Evolutionary conservation across 1,139 yeast species (phyloP).

Genomic region (Suhomyces ambrosiae): DNA sequence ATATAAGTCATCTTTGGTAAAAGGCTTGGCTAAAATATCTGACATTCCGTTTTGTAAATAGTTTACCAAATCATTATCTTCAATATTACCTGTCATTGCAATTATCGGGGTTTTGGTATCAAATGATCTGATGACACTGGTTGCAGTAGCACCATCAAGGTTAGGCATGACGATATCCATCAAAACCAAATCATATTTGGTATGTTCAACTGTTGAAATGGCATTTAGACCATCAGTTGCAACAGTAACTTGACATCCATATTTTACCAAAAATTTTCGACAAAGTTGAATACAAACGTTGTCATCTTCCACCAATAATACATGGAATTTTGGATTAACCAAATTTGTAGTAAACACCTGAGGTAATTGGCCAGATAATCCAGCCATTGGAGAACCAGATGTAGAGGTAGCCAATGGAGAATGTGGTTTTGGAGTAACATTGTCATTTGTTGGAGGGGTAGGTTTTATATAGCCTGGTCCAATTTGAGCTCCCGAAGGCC

Average conservation of each 20-base stretch:
- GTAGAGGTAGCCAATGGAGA: constrained; percentile 15
- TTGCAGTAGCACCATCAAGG: constrained; percentile 91
- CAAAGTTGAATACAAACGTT: constrained; percentile 79
- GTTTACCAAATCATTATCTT: constrained; percentile 75
- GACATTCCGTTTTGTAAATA: constrained; percentile 89
- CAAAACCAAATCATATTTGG: constrained; percentile 77
- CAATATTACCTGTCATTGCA: constrained; percentile 91
- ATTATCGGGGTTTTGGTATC: constrained; percentile 86
- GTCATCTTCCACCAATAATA: constrained; percentile 83
- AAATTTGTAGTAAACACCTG: constrained; percentile 31
- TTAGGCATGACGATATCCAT: constrained; percentile 97
- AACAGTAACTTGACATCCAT: constrained; percentile 90
- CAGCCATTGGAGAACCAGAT: constrained; percentile 15
- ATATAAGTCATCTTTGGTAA: constrained; percentile 80
- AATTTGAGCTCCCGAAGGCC: constrained; percentile 3
- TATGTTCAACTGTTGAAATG: constrained; percentile 73
- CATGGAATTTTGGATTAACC: constrained; percentile 59
- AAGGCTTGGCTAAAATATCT: constrained; percentile 89
- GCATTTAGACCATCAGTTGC: constrained; percentile 93
- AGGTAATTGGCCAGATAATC: constrained; percentile 11
- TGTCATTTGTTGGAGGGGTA: constrained; percentile 18
- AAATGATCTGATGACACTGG: constrained; percentile 80
- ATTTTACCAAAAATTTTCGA: constrained; percentile 75
- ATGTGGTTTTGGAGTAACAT: constrained; percentile 16
- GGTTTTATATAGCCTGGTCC: constrained; percentile 7